These are phyloP conservation scores for Colletotrichum nymphaeae DNA, from an alignment of 2,329 filamentous ascomycete genomes.

Conservation along the genomic window DNA sequence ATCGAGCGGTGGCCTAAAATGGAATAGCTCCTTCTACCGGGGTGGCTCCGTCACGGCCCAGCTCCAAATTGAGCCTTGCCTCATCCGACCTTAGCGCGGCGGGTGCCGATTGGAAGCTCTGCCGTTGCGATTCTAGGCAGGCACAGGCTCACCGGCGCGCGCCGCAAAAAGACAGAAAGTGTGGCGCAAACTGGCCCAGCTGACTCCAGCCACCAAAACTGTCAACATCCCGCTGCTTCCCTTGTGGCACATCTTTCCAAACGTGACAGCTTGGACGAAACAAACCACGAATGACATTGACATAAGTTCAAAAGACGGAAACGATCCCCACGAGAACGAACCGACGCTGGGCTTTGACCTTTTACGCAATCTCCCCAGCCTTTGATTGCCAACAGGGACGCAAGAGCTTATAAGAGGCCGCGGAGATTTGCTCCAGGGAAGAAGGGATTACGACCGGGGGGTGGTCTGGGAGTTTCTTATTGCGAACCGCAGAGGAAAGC, in stretches of 20 bases:
- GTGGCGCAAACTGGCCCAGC: background rate
- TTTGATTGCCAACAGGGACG: background rate
- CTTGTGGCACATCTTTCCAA: background rate
- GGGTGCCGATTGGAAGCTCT: background rate
- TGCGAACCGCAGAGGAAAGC: conserved; percentile 10
- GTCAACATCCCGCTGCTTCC: background rate
- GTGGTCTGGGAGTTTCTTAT: background rate
- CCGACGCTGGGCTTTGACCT: background rate
- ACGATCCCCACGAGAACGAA: background rate
- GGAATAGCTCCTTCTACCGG: background rate
- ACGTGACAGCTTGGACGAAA: background rate
- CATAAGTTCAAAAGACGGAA: background rate
- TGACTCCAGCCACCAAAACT: background rate
- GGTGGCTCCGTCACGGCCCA: background rate
- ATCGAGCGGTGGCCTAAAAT: background rate
- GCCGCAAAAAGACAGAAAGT: background rate
- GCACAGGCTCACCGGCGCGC: background rate
- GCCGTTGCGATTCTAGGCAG: background rate
- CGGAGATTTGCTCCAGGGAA: background rate
- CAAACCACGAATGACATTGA: background rate
- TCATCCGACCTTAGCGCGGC: background rate
- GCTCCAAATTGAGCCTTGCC: background rate
- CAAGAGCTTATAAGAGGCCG: background rate
- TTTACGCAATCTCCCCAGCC: background rate
- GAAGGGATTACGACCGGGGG: background rate